A percentile compares a stretch with the other conserved stretches of the same genome.
Conservation (phyloP, 331 rosid genomes). For the Erythrophleum ivorense region DNA sequence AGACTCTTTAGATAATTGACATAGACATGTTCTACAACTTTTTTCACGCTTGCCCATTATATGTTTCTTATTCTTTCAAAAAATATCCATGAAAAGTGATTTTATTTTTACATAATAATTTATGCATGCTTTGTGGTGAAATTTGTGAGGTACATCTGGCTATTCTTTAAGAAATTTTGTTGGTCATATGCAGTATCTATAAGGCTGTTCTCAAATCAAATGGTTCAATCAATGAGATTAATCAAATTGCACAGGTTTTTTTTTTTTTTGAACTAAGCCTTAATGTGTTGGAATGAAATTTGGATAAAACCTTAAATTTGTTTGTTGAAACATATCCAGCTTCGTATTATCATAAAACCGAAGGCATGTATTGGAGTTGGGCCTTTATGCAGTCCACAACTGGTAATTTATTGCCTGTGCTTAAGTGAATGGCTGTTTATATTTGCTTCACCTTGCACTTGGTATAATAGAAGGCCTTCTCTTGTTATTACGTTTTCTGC, state of each 20-base stretch:
- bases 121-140: constrained; percentile 28
- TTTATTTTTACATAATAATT: constrained; percentile 1
- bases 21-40: not conserved
- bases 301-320: constrained; percentile 34
- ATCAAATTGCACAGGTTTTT: constrained; percentile 94
- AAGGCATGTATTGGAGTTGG: constrained; percentile 78
- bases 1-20: not conserved
- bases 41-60: not conserved
- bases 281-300: constrained; percentile 34
- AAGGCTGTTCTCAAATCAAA: constrained; percentile 82
- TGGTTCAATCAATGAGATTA: constrained; percentile 83
- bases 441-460: constrained; percentile 32
- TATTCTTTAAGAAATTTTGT: constrained; percentile 34
- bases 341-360: constrained; percentile 90
- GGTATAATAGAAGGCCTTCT: constrained; percentile 29
- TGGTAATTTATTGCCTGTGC: constrained; percentile 59
- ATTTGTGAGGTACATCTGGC: constrained; percentile 29
- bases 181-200: constrained; percentile 70
- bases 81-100: constrained; percentile 9
- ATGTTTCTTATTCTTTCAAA: not conserved
- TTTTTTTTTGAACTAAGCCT: constrained; percentile 37
- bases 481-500: constrained; percentile 49
- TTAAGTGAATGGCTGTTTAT: constrained; percentile 14
- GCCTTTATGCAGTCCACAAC: constrained; percentile 88
- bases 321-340: constrained; percentile 63